A percentile compares a stretch with the other conserved stretches of the same genome.
Conservation (phyloP, 495 filamentous ascomycete genomes). For the Delitschia confertaspora region DNA sequence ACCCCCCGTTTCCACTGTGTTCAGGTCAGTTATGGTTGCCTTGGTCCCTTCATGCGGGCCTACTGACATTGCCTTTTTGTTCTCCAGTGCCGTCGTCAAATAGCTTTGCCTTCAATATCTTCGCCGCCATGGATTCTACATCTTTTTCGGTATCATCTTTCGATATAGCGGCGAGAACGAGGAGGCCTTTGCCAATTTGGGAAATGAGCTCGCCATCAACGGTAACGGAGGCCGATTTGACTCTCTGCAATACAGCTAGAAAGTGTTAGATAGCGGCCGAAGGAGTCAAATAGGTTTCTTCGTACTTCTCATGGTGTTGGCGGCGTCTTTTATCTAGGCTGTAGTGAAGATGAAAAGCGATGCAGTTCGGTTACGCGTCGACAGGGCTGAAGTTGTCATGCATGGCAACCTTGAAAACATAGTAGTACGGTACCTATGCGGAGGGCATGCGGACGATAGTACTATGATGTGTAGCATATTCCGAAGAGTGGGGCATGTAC, state of each 20-base stretch:
- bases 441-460: no score
- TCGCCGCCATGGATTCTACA: constrained; percentile 69
- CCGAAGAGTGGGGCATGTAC: no score
- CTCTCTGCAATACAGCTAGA: constrained; percentile 84
- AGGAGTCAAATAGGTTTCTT: constrained; percentile 2
- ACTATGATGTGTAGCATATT: no score
- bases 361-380: no score
- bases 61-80: constrained; percentile 19
- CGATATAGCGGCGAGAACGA: constrained; percentile 86
- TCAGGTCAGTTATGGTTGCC: constrained; percentile 13
- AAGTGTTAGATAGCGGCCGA: constrained; percentile 2
- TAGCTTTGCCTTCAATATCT: constrained; percentile 79
- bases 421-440: no score
- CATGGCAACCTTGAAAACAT: no score
- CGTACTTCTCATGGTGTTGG: constrained; percentile 17
- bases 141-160: constrained; percentile 87
- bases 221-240: constrained; percentile 94
- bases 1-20: constrained; percentile 82
- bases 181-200: constrained; percentile 76
- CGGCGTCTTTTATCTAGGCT: no score
- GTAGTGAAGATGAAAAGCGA: no score
- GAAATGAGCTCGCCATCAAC: constrained; percentile 89
- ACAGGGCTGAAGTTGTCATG: no score
- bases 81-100: constrained; percentile 73
- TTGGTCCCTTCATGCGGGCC: not conserved